phyloP scores from a whole-genome alignment of 331 rosid genomes.

The Cucumis variabilis region DNA sequence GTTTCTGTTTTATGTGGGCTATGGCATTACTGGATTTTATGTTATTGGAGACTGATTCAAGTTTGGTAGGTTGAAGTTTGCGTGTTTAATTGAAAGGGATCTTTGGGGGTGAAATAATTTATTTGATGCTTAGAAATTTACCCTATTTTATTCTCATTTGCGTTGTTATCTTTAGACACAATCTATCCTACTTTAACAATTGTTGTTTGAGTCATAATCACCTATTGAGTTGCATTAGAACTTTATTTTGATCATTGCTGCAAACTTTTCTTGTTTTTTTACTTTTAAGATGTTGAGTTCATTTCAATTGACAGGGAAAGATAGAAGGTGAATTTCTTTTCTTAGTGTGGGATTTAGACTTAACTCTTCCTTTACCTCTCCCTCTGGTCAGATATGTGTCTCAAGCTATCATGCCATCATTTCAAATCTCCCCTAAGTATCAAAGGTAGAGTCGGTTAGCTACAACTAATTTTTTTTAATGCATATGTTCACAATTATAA shows the following conservation, averaged over 20 bases:
- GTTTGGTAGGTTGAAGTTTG: no score
- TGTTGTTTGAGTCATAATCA: neutral
- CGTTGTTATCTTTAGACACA: no score
- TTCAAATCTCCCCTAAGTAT: conserved; percentile 68
- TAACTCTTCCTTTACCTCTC: conserved; percentile 74
- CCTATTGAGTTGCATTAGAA: neutral
- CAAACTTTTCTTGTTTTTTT: neutral
- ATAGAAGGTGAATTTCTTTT: conserved; percentile 49
- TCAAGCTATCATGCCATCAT: conserved; percentile 71
- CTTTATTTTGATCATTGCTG: neutral
- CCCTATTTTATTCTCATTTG: no score
- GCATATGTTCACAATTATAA: neutral
- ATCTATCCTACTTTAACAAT: no score
- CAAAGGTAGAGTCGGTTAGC: no score
- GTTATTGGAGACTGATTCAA: no score
- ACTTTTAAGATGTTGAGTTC: conserved; percentile 33
- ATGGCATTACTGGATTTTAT: no score
- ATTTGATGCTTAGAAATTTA: no score
- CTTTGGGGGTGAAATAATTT: no score
- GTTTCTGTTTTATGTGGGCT: no score
- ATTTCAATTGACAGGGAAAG: conserved; percentile 54
- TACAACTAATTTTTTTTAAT: conserved; percentile 18
- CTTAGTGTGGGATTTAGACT: conserved; percentile 85
- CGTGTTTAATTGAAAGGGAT: no score
- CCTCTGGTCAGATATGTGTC: conserved; percentile 65